Evolutionary conservation across 495 filamentous ascomycete species (phyloP).

Genomic region (Hypoxylon cercidicola): DNA sequence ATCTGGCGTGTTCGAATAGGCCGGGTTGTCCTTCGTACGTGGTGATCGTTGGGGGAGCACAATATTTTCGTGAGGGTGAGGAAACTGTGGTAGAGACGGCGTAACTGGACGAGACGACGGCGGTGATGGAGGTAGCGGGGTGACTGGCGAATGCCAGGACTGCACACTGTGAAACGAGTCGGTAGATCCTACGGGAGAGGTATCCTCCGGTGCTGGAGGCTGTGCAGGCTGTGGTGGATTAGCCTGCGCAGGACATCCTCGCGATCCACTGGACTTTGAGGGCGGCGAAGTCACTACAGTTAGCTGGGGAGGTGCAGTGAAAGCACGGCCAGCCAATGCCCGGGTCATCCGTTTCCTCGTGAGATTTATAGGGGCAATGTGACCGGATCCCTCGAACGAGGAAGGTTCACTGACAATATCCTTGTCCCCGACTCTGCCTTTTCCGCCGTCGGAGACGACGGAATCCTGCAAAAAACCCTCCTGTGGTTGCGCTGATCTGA

Average conservation of each 20-base stretch:
- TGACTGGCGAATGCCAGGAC: constrained; percentile 65
- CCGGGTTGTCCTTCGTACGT: constrained; percentile 52
- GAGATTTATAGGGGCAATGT: constrained; percentile 34
- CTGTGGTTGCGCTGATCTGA: neutral
- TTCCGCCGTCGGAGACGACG: constrained; percentile 2
- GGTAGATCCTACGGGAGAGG: constrained; percentile 47
- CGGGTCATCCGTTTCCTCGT: constrained; percentile 39
- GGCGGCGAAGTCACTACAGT: constrained; percentile 48
- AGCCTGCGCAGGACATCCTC: constrained; percentile 8
- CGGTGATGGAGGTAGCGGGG: constrained; percentile 60
- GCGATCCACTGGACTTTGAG: constrained; percentile 31
- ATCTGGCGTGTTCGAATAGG: constrained; percentile 55
- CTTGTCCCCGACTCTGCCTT: constrained; percentile 5
- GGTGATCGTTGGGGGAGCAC: constrained; percentile 32
- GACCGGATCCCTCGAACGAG: constrained; percentile 41
- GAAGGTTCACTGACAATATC: constrained; percentile 23
- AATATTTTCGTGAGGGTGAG: constrained; percentile 50
- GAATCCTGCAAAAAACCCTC: constrained; percentile 5
- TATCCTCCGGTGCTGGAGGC: constrained; percentile 29
- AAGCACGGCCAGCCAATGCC: constrained; percentile 48
- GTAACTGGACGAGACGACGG: constrained; percentile 55
- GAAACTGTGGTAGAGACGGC: constrained; percentile 44
- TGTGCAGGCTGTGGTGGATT: constrained; percentile 20
- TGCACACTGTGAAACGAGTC: constrained; percentile 65
- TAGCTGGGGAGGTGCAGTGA: constrained; percentile 49